phyloP scores from a whole-genome alignment of 2,329 filamentous ascomycete species.

The Cercospora nicotianae region DNA sequence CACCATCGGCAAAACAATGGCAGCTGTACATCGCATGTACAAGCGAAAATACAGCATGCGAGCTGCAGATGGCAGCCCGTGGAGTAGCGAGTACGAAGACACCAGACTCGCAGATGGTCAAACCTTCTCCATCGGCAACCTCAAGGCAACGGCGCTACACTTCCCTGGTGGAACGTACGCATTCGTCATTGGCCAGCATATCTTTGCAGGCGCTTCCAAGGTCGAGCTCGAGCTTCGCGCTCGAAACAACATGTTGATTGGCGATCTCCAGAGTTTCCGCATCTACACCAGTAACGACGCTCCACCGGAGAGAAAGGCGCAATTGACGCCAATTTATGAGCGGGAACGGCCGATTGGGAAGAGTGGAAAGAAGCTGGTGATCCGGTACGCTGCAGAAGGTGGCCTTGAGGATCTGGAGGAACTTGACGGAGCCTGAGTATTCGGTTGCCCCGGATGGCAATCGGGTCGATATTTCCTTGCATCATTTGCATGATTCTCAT shows the following conservation, averaged over 20 bases:
- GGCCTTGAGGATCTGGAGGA: conserved; percentile 9
- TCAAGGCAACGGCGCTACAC: conserved; percentile 24
- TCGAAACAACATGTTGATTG: conserved; percentile 1
- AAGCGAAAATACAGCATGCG: conserved; percentile 27
- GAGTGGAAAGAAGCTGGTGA: conserved; percentile 23
- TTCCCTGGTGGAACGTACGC: conserved; percentile 22
- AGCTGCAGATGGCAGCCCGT: conserved; percentile 18
- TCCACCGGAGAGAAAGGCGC: conserved; percentile 22
- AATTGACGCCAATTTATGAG: conserved; percentile 24
- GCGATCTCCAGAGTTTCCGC: conserved; percentile 21
- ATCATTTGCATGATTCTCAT: conserved; percentile 7
- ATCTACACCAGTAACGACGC: conserved; percentile 23
- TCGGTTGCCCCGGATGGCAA: background rate
- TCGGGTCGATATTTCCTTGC: background rate
- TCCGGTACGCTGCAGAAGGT: conserved; percentile 22
- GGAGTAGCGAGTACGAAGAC: conserved; percentile 21
- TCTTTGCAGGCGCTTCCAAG: conserved; percentile 24
- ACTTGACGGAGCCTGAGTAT: conserved; percentile 1
- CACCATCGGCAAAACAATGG: conserved; percentile 21
- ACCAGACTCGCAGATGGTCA: conserved; percentile 22
- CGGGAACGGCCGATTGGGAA: conserved; percentile 9
- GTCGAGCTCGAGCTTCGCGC: conserved; percentile 21
- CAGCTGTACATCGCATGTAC: conserved; percentile 27
- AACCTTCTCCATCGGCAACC: conserved; percentile 23
- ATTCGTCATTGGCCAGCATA: conserved; percentile 26